Conservation (phyloP, 257 asterid genomes). For the Lithospermum erythrorhizon region DNA sequence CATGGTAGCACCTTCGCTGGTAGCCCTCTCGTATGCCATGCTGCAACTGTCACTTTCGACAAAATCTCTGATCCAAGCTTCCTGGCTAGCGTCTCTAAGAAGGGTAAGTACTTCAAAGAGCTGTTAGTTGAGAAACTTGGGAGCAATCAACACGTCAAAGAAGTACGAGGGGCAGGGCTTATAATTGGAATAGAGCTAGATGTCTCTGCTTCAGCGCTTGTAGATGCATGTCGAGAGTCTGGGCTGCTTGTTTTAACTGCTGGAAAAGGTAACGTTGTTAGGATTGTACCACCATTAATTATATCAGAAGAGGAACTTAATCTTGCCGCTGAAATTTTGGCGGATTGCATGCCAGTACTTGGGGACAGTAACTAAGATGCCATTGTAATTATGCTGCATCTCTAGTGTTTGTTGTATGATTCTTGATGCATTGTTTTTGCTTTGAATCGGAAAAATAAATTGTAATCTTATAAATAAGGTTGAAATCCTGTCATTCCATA, state of each 20-base stretch:
- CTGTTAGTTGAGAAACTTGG: conserved; percentile 39
- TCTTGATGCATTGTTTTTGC: background rate
- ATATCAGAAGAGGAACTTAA: conserved; percentile 62
- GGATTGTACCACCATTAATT: conserved; percentile 84
- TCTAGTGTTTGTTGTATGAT: background rate
- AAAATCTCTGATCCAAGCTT: conserved; percentile 61
- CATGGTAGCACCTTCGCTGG: conserved; percentile 99
- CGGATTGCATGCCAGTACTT: conserved; percentile 48
- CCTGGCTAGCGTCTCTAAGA: conserved; percentile 46
- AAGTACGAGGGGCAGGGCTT: conserved; percentile 72
- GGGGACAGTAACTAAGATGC: conserved; percentile 27
- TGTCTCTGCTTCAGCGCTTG: conserved; percentile 57
- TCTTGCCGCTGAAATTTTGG: conserved; percentile 51
- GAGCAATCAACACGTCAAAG: conserved; percentile 58
- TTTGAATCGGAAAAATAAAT: background rate
- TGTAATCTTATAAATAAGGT: too few relatives aligned
- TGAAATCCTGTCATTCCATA: too few relatives aligned
- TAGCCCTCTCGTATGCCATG: conserved; percentile 77
- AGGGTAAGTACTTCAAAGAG: conserved; percentile 58
- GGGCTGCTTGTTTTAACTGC: conserved; percentile 88
- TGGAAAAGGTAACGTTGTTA: conserved; percentile 85
- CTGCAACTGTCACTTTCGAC: conserved; percentile 62
- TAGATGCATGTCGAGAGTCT: conserved; percentile 62
- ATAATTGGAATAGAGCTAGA: conserved; percentile 81
- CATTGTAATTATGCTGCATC: background rate